phyloP scores from a whole-genome alignment of 257 asterid species.

The Fraxinus americana region DNA sequence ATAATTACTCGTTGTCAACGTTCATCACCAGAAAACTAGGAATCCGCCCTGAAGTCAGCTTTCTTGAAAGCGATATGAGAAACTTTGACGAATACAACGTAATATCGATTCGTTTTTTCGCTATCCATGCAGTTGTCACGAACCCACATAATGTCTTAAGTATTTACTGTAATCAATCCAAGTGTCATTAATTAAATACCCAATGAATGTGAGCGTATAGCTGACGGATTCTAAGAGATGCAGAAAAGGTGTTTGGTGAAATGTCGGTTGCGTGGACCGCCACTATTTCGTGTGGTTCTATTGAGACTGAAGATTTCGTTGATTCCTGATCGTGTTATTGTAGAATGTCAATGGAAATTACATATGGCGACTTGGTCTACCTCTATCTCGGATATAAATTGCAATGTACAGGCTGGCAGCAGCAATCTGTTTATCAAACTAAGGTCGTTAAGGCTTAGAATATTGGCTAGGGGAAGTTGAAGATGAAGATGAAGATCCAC shows the following conservation, averaged over 20 bases:
- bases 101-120: too few relatives aligned
- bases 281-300: not conserved
- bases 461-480: not conserved
- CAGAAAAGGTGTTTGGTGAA: not conserved
- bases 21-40: too few relatives aligned
- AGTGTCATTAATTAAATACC: too few relatives aligned
- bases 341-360: not conserved
- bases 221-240: not conserved
- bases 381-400: not conserved
- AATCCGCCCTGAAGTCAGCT: too few relatives aligned
- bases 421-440: not conserved
- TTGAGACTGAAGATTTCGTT: not conserved
- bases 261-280: not conserved
- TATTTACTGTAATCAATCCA: too few relatives aligned
- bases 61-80: too few relatives aligned
- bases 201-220: too few relatives aligned
- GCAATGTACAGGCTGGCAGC: not conserved
- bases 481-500: not conserved
- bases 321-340: not conserved
- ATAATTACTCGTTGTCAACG: too few relatives aligned
- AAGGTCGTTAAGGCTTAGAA: not conserved
- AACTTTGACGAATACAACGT: too few relatives aligned
- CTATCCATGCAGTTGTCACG: too few relatives aligned
- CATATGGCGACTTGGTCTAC: not conserved
- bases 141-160: too few relatives aligned